Evolutionary conservation across 2,329 filamentous ascomycete genomes (phyloP), one percentile per base, ranked within the genome.

Genomic region (Sporothrix schenckii): DNA sequence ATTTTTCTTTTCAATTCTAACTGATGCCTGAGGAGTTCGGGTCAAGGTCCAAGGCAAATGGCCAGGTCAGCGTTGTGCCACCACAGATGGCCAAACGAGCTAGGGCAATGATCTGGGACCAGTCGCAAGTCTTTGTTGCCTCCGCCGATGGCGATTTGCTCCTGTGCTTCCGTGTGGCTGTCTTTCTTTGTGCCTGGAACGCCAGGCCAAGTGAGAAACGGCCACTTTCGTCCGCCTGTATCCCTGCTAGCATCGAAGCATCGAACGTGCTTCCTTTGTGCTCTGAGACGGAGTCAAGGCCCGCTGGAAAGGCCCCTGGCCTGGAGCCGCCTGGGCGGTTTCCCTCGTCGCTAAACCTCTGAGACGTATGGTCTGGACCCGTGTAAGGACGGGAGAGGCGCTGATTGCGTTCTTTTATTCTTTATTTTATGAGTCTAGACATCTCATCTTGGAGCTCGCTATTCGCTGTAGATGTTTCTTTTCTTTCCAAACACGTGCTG

Each of bases 211-310:
- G 60, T 13, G 53, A 56, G 13, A 30, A 30, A 41, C 47, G 52
- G 61, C 61, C 61, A n/a, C 47, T 21, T 66, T 66, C 47, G 61
- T 66, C 61, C n/a, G 14, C 50, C n/a, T 27, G 65, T 50, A 66
- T 30, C 60, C 21, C 14, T n/a, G 24, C 41, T 65, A 49, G 58
- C 41, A 47, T 63, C 21, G 39, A 44, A 61, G 41, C 39, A 47
- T 47, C 21, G 4, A 16, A 27, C 19, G 24, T 50, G 41, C 16
- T n/a, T 66, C 63, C 44, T 66, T 52, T 19, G 27, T 52, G 47
- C 63, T 14, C 44, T 39, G 63, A 19, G 27, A 52, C 47, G 63
- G 63, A 66, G 63, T 34, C 3, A 27, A 56, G 65, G 65, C 65
- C 63, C 65, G 65, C 65, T 67, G 50, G 47, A 66, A 39, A 16